phyloP scores from a whole-genome alignment of 2,329 filamentous ascomycete species.

The Lasiodiplodia theobromae region DNA sequence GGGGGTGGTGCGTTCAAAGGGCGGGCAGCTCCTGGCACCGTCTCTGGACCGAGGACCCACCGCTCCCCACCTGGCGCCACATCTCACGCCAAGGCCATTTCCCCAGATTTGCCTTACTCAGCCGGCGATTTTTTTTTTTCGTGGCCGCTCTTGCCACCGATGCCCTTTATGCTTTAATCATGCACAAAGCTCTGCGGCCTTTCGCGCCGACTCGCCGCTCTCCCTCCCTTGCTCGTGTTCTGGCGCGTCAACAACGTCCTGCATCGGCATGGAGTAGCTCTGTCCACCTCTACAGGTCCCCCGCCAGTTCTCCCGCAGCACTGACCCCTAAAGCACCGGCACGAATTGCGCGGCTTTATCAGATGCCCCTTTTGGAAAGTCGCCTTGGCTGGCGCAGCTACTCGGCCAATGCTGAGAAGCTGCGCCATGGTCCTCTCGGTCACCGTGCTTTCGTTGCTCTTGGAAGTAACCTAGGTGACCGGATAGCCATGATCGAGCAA shows the following conservation, averaged over 20 bases:
- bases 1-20: slow-evolving; percentile 10
- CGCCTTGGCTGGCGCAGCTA: background rate
- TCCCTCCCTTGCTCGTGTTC: background rate
- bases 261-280: background rate
- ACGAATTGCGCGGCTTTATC: background rate
- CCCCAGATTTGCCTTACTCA: slow-evolving; percentile 20
- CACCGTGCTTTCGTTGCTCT: slow-evolving; percentile 79
- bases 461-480: slow-evolving; percentile 90
- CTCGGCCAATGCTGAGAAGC: background rate
- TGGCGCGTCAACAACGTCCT: background rate
- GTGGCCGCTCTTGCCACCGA: slow-evolving; percentile 1
- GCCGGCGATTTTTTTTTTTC: slow-evolving; percentile 12
- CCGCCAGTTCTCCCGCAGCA: slow-evolving; percentile 3
- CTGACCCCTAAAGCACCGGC: background rate
- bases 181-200: slow-evolving; percentile 2
- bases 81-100: slow-evolving; percentile 19
- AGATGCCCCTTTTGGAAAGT: slow-evolving; percentile 9
- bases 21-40: slow-evolving; percentile 1
- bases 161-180: background rate
- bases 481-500: slow-evolving; percentile 82
- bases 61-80: slow-evolving; percentile 1
- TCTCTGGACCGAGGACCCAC: slow-evolving; percentile 3
- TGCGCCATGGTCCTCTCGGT: background rate
- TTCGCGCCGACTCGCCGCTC: background rate
- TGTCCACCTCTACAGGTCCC: background rate